Conservation (phyloP, 768 basidiomycete genomes). For the Mycena galericulata region DNA sequence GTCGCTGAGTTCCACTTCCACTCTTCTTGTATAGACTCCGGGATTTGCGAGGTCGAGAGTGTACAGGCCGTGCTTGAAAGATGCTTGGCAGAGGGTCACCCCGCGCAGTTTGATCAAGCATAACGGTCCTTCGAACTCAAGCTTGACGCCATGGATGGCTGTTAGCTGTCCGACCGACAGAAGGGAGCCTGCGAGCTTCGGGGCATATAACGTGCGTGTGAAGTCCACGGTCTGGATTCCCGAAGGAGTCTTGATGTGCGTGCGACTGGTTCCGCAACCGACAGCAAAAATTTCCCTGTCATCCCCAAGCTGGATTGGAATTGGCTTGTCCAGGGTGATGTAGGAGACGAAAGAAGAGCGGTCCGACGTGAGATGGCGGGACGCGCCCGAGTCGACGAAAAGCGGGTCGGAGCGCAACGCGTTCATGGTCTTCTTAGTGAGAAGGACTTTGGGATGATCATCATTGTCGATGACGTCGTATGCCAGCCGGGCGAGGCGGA, state of each 20-base stretch:
- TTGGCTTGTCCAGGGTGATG: slow-evolving; percentile 5
- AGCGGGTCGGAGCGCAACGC: not conserved
- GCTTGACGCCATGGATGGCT: not conserved
- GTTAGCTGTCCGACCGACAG: not conserved
- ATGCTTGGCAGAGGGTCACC: not conserved
- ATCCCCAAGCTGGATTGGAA: slow-evolving; percentile 7
- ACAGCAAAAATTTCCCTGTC: slow-evolving; percentile 1
- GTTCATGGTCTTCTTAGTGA: slow-evolving; percentile 7
- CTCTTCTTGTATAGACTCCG: too few relatives aligned
- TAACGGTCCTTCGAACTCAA: not conserved
- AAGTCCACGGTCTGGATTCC: not conserved
- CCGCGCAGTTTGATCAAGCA: not conserved
- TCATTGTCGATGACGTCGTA: not conserved
- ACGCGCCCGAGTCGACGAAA: slow-evolving; percentile 2
- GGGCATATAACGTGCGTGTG: not conserved
- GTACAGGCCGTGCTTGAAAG: slow-evolving; percentile 6
- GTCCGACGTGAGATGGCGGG: not conserved
- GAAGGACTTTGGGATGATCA: not conserved
- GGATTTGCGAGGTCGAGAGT: not conserved
- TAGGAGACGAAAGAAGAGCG: not conserved
- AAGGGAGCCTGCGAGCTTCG: not conserved
- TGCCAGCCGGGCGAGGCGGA: slow-evolving; percentile 1
- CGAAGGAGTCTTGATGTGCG: not conserved
- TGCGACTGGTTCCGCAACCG: not conserved
- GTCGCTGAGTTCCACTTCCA: too few relatives aligned